These are phyloP conservation scores for Annona squamosa DNA, from an alignment of 164 flowering plant species.

Conservation along the genomic window DNA sequence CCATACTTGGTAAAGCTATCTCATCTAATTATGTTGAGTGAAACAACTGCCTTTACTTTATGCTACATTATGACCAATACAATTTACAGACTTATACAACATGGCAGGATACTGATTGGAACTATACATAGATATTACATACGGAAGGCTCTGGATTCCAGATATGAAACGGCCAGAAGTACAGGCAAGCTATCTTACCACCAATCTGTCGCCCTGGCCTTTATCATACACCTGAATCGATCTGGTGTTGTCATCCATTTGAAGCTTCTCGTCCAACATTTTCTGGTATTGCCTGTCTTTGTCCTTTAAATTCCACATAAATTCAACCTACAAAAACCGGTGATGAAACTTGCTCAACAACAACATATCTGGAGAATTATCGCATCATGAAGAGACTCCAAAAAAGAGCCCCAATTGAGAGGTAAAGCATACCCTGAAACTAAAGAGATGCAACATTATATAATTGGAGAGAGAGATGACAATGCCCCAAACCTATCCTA, in stretches of 20 bases:
- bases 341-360: neutral
- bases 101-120: neutral
- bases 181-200: slow-evolving; percentile 14
- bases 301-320: slow-evolving; percentile 62
- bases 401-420: too few relatives aligned
- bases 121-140: neutral
- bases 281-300: slow-evolving; percentile 51
- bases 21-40: too few relatives aligned
- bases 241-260: slow-evolving; percentile 15
- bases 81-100: neutral
- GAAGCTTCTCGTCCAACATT: slow-evolving; percentile 57
- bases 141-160: too few relatives aligned
- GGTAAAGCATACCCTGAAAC: too few relatives aligned
- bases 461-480: neutral
- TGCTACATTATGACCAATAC: neutral
- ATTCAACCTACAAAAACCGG: slow-evolving; percentile 41
- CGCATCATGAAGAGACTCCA: too few relatives aligned
- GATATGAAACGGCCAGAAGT: neutral
- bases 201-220: slow-evolving; percentile 37
- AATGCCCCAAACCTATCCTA: too few relatives aligned
- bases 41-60: too few relatives aligned
- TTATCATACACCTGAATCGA: slow-evolving; percentile 36
- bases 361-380: neutral
- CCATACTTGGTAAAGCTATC: too few relatives aligned
- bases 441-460: too few relatives aligned